Percentiles rank a stretch among this genome's conserved stretches.
These are phyloP conservation scores for Globisporangium carolinianum DNA, from an alignment of 352 stramenopile genomes.

Conservation along the genomic window DNA sequence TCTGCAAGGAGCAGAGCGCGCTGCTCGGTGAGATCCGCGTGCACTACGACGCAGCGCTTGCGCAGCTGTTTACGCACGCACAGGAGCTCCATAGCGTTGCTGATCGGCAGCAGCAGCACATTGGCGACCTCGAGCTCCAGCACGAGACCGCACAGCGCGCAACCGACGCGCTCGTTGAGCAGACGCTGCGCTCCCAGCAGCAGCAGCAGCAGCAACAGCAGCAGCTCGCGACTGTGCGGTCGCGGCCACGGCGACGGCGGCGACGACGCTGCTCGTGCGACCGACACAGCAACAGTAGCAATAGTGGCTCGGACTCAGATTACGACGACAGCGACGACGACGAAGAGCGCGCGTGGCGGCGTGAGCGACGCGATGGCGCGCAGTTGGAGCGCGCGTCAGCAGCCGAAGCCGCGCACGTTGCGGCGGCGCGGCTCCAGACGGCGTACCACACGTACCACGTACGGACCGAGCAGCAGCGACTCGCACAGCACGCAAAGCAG, in stretches of 20 bases:
- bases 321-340: slow-evolving; percentile 3
- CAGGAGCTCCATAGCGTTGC: slow-evolving; percentile 12
- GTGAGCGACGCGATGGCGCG: slow-evolving; percentile 18
- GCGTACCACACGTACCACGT: slow-evolving; percentile 56
- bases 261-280: neutral
- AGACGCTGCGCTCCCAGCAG: slow-evolving; percentile 2
- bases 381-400: slow-evolving; percentile 22
- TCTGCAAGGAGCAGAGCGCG: slow-evolving; percentile 74
- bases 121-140: slow-evolving; percentile 12
- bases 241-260: neutral
- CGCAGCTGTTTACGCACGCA: slow-evolving; percentile 18
- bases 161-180: slow-evolving; percentile 18
- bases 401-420: slow-evolving; percentile 35
- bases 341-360: slow-evolving; percentile 32
- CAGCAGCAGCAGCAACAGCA: neutral
- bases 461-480: slow-evolving; percentile 42
- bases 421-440: slow-evolving; percentile 38
- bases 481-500: slow-evolving; percentile 39
- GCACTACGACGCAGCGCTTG: slow-evolving; percentile 36
- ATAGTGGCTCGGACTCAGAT: neutral
- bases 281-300: neutral
- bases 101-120: slow-evolving; percentile 22
- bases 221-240: neutral
- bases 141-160: slow-evolving; percentile 11
- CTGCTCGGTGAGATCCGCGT: slow-evolving; percentile 49